Evolutionary conservation across 331 rosid species (phyloP), one percentile per base, ranked within the genome.

Genomic region (Spiraea crenata): DNA sequence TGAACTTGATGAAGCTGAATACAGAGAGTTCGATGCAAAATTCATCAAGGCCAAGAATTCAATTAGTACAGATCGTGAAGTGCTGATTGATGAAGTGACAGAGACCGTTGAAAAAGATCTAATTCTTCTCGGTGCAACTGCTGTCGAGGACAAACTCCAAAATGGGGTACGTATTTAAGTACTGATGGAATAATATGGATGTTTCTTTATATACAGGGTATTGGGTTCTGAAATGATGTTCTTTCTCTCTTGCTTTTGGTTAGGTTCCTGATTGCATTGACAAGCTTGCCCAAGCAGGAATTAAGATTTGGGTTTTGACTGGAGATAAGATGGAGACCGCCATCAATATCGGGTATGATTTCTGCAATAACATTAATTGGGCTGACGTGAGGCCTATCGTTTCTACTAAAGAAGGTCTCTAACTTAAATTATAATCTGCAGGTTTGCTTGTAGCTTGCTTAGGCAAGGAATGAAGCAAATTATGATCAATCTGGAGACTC

Each of bases 321-420:
- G 98, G 99, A 69, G 99, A 95, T 76, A 95, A 95, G 81, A 89
- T 95, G 98, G 99, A 95, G 88, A 95, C 99, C 63, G 99, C 99
- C 69, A 85, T 91, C 76, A 95, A 95, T 82, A 85, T 87, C 71
- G 98, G 99, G 98, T 93, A 90, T 75, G 74, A 66, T 69, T 65
- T 64, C 35, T 73, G 37, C 46, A 56, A 56, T 67, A 74, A 3
- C 7, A 6, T 38, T 25, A 34, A 63, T 15, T 65, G 73, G n/a
- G 34, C 62, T 73, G 65, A 57, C 59, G 50, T 55, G 20, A 52
- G 64, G 60, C 55, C 49, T 76, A 3, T 40, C 6, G 17, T 46
- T 3, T 42, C 65, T 66, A 35, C 55, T 67, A 44, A 48, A 68
- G 39, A 20, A 61, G 80, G 63, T 79, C 55, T 71, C 82, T 90